phyloP scores from a whole-genome alignment of 352 stramenopile genomes.

The Phytophthora sp. region DNA sequence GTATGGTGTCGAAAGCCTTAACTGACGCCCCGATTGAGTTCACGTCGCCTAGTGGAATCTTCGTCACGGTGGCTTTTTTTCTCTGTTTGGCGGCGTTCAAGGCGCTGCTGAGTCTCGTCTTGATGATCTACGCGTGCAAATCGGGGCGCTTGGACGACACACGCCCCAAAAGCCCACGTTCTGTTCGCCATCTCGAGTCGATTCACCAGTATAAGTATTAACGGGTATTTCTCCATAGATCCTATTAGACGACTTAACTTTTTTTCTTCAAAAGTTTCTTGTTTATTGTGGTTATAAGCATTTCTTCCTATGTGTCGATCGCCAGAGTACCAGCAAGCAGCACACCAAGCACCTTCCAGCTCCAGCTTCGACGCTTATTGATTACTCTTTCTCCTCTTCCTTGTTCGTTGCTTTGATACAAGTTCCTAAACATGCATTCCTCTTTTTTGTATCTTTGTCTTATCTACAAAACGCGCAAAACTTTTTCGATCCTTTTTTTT shows the following conservation, averaged over 20 bases:
- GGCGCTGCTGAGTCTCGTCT: slow-evolving; percentile 68
- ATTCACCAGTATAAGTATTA: slow-evolving; percentile 63
- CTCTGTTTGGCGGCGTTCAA: slow-evolving; percentile 82
- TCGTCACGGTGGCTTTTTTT: slow-evolving; percentile 70
- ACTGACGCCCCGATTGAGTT: slow-evolving; percentile 49
- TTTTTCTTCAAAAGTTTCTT: slow-evolving; percentile 37
- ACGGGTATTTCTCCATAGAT: too few relatives aligned
- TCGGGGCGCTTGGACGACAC: slow-evolving; percentile 72
- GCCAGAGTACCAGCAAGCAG: slow-evolving; percentile 16
- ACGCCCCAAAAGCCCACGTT: slow-evolving; percentile 67
- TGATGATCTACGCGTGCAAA: slow-evolving; percentile 81
- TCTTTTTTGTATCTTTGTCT: slow-evolving; percentile 54
- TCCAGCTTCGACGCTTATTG: too few relatives aligned
- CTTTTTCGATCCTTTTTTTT: slow-evolving; percentile 39
- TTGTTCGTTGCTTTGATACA: slow-evolving; percentile 63
- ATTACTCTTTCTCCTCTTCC: slow-evolving; percentile 25
- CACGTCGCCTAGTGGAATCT: slow-evolving; percentile 42
- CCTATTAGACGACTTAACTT: too few relatives aligned
- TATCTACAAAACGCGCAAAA: slow-evolving; percentile 78
- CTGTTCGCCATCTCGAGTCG: slow-evolving; percentile 61
- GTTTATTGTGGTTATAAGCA: slow-evolving; percentile 37
- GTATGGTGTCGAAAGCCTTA: slow-evolving; percentile 78
- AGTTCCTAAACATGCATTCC: slow-evolving; percentile 55
- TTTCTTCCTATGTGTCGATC: slow-evolving; percentile 32
- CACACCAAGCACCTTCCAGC: slow-evolving; percentile 21